Percentiles rank a stretch among this genome's conserved stretches.
Evolutionary conservation across 371 early-diverging fungal species (phyloP).

Genomic region (Mortierella sp.): DNA sequence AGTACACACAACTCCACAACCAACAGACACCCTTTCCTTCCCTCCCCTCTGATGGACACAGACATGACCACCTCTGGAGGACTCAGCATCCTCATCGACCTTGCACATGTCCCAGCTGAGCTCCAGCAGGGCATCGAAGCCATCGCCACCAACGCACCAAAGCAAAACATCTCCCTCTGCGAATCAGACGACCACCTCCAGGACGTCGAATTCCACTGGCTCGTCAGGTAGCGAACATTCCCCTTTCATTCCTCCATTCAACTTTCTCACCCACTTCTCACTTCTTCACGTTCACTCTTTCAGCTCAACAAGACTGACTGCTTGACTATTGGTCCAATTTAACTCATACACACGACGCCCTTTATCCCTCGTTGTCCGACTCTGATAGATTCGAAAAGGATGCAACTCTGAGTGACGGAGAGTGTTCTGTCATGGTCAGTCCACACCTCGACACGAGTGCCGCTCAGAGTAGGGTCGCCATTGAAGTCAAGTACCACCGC

Average conservation of each 20-base stretch:
- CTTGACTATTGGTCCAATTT: not conserved
- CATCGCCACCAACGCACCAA: conserved; percentile 67
- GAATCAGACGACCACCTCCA: conserved; percentile 60
- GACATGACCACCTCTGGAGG: conserved; percentile 57
- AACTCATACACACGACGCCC: not conserved
- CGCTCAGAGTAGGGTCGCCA: conserved; percentile 60
- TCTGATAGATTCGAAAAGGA: conserved; percentile 65
- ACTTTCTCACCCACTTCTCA: not conserved
- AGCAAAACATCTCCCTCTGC: conserved; percentile 63
- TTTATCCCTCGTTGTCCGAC: not conserved
- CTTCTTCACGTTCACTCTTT: not conserved
- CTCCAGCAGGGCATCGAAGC: conserved; percentile 72
- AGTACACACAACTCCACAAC: not conserved
- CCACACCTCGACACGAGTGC: conserved; percentile 51
- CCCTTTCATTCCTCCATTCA: no score
- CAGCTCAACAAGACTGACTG: no score
- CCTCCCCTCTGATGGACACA: conserved; percentile 41
- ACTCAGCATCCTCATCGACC: conserved; percentile 62
- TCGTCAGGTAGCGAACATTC: conserved; percentile 68
- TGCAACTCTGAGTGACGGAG: conserved; percentile 58
- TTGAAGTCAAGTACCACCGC: conserved; percentile 72
- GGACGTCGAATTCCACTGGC: conserved; percentile 69
- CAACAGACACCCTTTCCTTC: not conserved
- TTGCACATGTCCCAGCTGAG: conserved; percentile 67
- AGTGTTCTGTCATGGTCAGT: conserved; percentile 61